These are phyloP conservation scores for Talaromyces albobiverticillius DNA, from an alignment of 2,329 filamentous ascomycete species.

Conservation along the genomic window DNA sequence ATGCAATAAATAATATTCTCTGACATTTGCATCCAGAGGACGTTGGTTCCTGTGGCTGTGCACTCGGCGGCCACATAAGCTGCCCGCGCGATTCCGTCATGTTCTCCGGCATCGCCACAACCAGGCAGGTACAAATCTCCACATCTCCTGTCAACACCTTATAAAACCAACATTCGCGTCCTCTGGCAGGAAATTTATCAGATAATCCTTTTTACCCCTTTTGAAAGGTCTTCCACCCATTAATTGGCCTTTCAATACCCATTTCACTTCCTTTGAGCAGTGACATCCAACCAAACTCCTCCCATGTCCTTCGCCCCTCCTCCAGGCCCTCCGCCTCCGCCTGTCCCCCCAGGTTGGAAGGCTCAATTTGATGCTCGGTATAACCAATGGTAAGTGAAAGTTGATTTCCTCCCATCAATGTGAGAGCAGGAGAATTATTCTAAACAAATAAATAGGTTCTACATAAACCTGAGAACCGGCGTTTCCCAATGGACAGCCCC, in stretches of 20 bases:
- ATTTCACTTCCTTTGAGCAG: too few species aligned
- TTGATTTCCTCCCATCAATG: too few species aligned
- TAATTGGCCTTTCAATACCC: too few species aligned
- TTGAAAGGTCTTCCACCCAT: too few species aligned
- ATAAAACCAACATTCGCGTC: not conserved
- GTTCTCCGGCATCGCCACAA: slow-evolving; percentile 7
- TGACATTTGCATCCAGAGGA: too few species aligned
- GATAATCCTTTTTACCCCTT: too few species aligned
- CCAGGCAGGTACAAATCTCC: slow-evolving; percentile 2
- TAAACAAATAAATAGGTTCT: slow-evolving; percentile 64
- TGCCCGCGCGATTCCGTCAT: slow-evolving; percentile 2
- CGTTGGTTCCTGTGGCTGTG: slow-evolving; percentile 6
- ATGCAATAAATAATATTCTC: too few species aligned
- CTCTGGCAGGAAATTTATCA: not conserved
- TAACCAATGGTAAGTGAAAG: slow-evolving; percentile 72
- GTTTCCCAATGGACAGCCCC: slow-evolving; percentile 89
- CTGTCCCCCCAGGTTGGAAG: slow-evolving; percentile 76
- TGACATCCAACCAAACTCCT: too few species aligned
- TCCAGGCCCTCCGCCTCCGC: slow-evolving; percentile 55
- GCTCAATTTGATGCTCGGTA: slow-evolving; percentile 85
- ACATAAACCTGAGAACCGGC: slow-evolving; percentile 83
- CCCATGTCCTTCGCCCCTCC: slow-evolving; percentile 35
- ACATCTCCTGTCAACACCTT: not conserved
- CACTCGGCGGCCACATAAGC: not conserved
- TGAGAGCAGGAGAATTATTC: too few species aligned